phyloP scores from a whole-genome alignment of 2,329 filamentous ascomycete species.

The Fusarium aywerte region DNA sequence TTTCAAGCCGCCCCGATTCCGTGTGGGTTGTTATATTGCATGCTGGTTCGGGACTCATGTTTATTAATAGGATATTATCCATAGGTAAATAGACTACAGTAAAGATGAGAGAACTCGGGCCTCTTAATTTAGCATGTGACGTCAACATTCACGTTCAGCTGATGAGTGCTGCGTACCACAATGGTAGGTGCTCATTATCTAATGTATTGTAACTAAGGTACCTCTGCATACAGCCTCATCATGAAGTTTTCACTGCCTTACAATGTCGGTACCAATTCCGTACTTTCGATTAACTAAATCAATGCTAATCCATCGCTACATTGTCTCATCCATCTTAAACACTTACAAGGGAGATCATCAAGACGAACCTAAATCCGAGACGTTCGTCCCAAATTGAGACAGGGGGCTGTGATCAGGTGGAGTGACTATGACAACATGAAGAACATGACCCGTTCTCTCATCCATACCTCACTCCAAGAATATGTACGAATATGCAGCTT shows the following conservation, averaged over 20 bases:
- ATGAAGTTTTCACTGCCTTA: not conserved
- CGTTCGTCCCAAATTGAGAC: conserved; percentile 36
- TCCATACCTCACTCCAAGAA: not conserved
- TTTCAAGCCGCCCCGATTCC: not conserved
- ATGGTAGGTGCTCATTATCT: not conserved
- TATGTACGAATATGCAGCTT: conserved; percentile 21
- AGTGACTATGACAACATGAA: conserved; percentile 8
- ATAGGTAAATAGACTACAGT: conserved; percentile 1
- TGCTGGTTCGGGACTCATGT: conserved; percentile 3
- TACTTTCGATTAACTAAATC: not conserved
- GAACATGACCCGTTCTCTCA: not conserved
- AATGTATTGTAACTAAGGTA: not conserved
- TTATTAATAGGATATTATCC: not conserved
- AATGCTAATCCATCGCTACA: not conserved
- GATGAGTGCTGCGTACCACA: not conserved
- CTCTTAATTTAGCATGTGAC: conserved; percentile 18
- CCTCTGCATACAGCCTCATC: not conserved
- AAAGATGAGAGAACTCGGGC: conserved; percentile 5
- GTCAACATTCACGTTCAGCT: conserved; percentile 20
- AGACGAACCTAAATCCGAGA: conserved; percentile 24
- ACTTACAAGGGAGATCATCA: conserved; percentile 15
- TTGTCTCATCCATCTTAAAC: conserved; percentile 6
- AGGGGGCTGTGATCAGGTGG: conserved; percentile 30
- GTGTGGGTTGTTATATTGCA: not conserved
- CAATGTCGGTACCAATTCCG: not conserved